Evolutionary conservation across 257 asterid genomes (phyloP).

Genomic region (Solanum dulcamara): DNA sequence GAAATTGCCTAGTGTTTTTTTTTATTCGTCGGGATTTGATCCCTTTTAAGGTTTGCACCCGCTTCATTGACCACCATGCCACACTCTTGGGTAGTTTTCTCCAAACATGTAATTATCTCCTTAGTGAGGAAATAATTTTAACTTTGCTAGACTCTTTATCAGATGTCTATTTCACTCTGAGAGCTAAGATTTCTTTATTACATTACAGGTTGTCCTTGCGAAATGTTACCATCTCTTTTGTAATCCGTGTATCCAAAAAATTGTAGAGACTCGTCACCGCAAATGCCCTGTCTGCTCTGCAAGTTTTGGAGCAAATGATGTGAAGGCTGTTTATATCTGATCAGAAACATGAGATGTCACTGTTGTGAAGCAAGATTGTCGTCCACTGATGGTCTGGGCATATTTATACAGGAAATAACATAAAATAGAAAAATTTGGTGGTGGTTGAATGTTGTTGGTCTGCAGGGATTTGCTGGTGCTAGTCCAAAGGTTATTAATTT

Average conservation of each 20-base stretch:
- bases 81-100: neutral
- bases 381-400: neutral
- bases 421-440: neutral
- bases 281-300: constrained; percentile 88
- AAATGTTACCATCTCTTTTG: constrained; percentile 97
- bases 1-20: neutral
- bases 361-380: neutral
- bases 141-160: neutral
- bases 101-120: neutral
- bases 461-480: neutral
- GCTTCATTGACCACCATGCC: neutral
- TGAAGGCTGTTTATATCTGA: constrained; percentile 92
- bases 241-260: constrained; percentile 69
- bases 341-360: neutral
- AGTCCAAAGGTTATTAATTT: neutral
- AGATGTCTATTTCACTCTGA: neutral
- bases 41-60: neutral
- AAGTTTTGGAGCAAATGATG: constrained; percentile 78
- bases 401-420: neutral
- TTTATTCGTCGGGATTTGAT: neutral
- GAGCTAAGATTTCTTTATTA: neutral
- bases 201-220: constrained; percentile 76
- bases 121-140: neutral
- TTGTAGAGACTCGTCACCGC: constrained; percentile 71
- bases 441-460: neutral